Evolutionary conservation across 345 rosid species (phyloP), one percentile per base, ranked within the genome.

Genomic region (Pistacia atlantica): DNA sequence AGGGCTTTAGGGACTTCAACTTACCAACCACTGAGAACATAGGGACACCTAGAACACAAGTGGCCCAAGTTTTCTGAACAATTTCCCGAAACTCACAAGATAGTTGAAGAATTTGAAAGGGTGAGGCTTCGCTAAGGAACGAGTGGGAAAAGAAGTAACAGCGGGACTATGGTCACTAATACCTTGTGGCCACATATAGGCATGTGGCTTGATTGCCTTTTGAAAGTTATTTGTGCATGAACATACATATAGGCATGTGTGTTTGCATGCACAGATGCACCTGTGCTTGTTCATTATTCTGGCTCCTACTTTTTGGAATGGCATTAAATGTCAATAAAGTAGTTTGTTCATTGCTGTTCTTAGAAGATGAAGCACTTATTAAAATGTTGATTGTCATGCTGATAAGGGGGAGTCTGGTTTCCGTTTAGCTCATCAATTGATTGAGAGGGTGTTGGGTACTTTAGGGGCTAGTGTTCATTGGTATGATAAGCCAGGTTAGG

Each of bases 401-500:
- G 52, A 61, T 69, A 25, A 96, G 97, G 98, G 99, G 45, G 97
- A 93, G 69, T 75, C 78, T 73, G 98, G 98, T 79, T 93, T 92
- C 78, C 75, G 52, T 65, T 78, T 90, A 69, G 97, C 97, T 71
- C 83, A 91, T 83, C 78, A 76, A 77, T 80, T 91, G 71, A 87
- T 92, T 73, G 87, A 80, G 75, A 92, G 90, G 79, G 97, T 97
- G 51, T 78, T 94, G 76, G 49, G 65, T 57, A 82, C 88, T 68
- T 90, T 85, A 4, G 97, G 98, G 66, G 97, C 95, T 76, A 79
- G 90, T 76, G 90, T 90, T 75, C 97, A 94, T 91, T 94, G 99
- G 98, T 96, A 96, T 72, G 95, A 94, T 80, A 96, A 96, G 77
- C 89, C 97, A 96, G 97, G 99, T 92, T 78, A 74, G 89, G 25